Evolutionary conservation across 371 early-diverging fungal species (phyloP).

Genomic region (Mortierella sp.): DNA sequence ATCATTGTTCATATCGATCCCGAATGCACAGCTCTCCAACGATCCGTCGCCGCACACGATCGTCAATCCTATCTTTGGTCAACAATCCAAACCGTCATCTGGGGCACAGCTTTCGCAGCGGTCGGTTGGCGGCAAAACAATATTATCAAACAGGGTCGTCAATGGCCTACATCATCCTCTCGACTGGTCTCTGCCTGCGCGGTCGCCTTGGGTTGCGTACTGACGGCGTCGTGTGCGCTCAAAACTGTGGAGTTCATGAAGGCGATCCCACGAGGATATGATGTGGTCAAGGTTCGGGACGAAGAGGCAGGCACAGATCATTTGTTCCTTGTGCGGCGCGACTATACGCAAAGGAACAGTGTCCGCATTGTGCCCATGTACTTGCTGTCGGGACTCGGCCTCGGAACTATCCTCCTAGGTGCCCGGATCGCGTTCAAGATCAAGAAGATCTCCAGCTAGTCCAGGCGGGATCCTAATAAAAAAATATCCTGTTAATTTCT

Average conservation of each 20-base stretch:
- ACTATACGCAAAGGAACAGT: conserved; percentile 25
- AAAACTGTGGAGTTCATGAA: conserved; percentile 38
- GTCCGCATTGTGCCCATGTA: conserved; percentile 44
- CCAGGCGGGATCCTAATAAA: neutral
- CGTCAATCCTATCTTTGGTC: conserved; percentile 42
- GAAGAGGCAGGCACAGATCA: conserved; percentile 26
- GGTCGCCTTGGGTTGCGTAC: conserved; percentile 18
- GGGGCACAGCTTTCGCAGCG: conserved; percentile 29
- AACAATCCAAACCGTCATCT: conserved; percentile 33
- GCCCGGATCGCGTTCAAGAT: conserved; percentile 50
- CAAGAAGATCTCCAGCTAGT: conserved; percentile 1
- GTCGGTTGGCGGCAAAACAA: conserved; percentile 31
- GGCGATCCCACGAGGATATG: conserved; percentile 48
- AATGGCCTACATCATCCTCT: conserved; percentile 42
- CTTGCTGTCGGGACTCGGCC: conserved; percentile 48
- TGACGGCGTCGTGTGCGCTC: conserved; percentile 23
- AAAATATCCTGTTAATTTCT: neutral
- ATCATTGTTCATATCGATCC: conserved; percentile 52
- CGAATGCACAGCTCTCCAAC: conserved; percentile 52
- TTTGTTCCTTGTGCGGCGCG: conserved; percentile 48
- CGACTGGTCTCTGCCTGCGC: conserved; percentile 30
- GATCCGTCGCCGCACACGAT: conserved; percentile 23
- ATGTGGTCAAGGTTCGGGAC: conserved; percentile 35
- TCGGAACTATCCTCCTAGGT: conserved; percentile 49
- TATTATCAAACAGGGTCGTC: conserved; percentile 21